Conservation (phyloP, 1,284 basidiomycete genomes). For the Rhodotorula sp. region DNA sequence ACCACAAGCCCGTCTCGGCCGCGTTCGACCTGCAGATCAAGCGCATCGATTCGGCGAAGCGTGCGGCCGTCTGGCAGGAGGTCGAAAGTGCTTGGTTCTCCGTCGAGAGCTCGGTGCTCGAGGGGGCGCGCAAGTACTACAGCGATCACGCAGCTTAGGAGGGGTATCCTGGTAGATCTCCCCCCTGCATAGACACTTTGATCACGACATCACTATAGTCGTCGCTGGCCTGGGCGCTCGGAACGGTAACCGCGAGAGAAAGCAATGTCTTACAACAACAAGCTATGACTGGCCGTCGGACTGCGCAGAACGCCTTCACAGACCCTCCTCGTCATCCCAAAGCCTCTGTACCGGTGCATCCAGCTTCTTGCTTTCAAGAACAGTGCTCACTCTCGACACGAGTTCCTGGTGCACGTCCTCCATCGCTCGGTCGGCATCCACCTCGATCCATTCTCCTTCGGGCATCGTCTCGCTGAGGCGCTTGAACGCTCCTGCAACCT, state of each 20-base stretch:
- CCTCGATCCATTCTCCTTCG: conserved; percentile 58
- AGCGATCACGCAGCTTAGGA: neutral
- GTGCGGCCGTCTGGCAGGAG: conserved; percentile 54
- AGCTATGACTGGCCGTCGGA: no score
- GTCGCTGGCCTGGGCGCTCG: neutral
- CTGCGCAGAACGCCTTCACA: no score
- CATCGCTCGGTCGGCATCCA: conserved; percentile 64
- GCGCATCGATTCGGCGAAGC: conserved; percentile 61
- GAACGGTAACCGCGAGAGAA: neutral
- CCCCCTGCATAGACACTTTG: conserved; percentile 7
- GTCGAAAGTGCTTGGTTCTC: conserved; percentile 40
- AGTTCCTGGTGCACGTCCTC: conserved; percentile 63
- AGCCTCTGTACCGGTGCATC: conserved; percentile 24
- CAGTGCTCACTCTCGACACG: conserved; percentile 57
- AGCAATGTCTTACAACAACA: no score
- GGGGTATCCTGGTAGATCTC: neutral
- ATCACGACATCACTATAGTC: no score
- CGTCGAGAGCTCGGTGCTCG: conserved; percentile 29
- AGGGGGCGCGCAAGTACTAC: conserved; percentile 35
- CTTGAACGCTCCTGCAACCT: conserved; percentile 66
- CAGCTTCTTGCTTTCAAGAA: conserved; percentile 38
- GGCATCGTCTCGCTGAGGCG: conserved; percentile 58
- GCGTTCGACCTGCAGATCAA: conserved; percentile 65
- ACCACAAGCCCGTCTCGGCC: conserved; percentile 79
- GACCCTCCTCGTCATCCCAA: conserved; percentile 26